phyloP scores from a whole-genome alignment of 2,329 filamentous ascomycete genomes.

The Xylaria sp. region DNA sequence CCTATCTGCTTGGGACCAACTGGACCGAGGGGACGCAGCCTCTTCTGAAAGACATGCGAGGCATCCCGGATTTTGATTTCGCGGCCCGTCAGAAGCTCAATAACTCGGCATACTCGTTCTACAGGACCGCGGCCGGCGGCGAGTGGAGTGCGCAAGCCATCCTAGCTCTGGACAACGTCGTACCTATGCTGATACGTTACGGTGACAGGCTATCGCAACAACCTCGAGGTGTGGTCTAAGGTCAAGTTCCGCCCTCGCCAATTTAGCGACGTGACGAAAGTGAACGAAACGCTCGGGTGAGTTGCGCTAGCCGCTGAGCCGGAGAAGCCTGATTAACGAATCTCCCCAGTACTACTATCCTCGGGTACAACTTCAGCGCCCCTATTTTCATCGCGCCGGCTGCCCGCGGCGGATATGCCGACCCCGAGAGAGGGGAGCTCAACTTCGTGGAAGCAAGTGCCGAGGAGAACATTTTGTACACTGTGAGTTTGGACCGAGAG shows the following conservation, averaged over 20 bases:
- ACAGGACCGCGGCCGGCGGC: constrained; percentile 57
- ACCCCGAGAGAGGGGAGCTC: constrained; percentile 40
- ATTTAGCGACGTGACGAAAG: constrained; percentile 53
- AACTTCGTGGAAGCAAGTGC: constrained; percentile 44
- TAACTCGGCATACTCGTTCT: constrained; percentile 55
- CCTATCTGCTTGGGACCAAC: constrained; percentile 29
- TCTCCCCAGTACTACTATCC: constrained; percentile 41
- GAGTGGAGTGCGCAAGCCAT: constrained; percentile 45
- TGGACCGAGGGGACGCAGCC: constrained; percentile 37
- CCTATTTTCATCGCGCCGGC: constrained; percentile 49
- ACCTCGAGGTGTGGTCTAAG: constrained; percentile 51
- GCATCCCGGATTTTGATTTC: constrained; percentile 58
- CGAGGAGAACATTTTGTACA: constrained; percentile 45
- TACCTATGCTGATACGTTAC: neutral
- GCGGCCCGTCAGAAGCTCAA: constrained; percentile 53
- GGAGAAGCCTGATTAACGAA: constrained; percentile 1
- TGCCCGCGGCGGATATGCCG: constrained; percentile 40
- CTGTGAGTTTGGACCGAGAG: constrained; percentile 13
- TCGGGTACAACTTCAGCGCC: constrained; percentile 47
- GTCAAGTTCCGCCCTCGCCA: constrained; percentile 50
- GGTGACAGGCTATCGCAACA: constrained; percentile 51
- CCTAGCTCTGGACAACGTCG: neutral
- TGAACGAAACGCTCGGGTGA: constrained; percentile 41
- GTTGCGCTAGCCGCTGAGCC: neutral
- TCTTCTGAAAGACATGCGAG: constrained; percentile 47